Percentiles rank a stretch among this genome's conserved stretches.
These are phyloP conservation scores for Bipolaris zeicola DNA, from an alignment of 2,329 filamentous ascomycete genomes.

Conservation along the genomic window DNA sequence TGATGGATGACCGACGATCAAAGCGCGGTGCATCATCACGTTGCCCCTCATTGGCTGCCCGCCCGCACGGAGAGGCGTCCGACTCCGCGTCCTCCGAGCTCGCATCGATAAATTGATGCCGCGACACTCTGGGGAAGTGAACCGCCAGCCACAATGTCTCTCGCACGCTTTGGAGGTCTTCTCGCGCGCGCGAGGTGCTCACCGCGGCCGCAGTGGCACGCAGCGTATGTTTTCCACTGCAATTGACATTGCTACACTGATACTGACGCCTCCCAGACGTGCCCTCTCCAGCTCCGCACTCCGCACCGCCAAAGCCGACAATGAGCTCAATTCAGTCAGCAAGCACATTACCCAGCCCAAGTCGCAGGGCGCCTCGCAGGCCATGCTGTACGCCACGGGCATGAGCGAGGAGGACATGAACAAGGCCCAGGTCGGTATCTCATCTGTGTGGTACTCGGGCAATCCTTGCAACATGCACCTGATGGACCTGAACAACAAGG, in stretches of 20 bases:
- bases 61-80: constrained; percentile 15
- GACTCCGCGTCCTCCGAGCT: constrained; percentile 28
- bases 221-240: constrained; percentile 29
- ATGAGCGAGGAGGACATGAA: constrained; percentile 84
- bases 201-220: constrained; percentile 40
- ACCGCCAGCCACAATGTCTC: constrained; percentile 39
- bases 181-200: constrained; percentile 41
- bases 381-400: constrained; percentile 97
- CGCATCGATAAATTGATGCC: constrained; percentile 36
- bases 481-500: constrained; percentile 81
- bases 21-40: constrained; percentile 15
- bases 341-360: constrained; percentile 91
- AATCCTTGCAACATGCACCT: constrained; percentile 99
- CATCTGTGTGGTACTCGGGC: constrained; percentile 96
- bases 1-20: not conserved
- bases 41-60: constrained; percentile 28
- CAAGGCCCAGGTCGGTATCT: constrained; percentile 97
- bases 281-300: constrained; percentile 43
- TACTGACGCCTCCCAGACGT: constrained; percentile 37
- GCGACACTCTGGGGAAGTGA: constrained; percentile 20
- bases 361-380: constrained; percentile 96
- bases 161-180: constrained; percentile 43
- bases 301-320: constrained; percentile 40
- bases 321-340: constrained; percentile 75
- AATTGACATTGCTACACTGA: not conserved